These are phyloP conservation scores for Fusarium succisae DNA, from an alignment of 2,329 filamentous ascomycete species.

Conservation along the genomic window DNA sequence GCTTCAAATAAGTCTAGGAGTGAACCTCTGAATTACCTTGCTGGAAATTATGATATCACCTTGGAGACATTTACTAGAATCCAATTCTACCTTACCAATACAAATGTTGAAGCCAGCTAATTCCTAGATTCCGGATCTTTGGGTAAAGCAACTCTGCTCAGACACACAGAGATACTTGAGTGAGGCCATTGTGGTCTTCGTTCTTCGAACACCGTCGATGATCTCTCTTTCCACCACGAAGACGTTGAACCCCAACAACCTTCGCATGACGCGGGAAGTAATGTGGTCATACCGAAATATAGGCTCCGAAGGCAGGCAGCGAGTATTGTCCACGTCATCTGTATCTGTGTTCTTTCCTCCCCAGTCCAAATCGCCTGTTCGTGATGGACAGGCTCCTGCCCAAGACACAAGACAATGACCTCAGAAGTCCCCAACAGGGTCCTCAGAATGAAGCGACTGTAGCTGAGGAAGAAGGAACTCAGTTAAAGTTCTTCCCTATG, in stretches of 20 bases:
- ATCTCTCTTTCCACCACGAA: not conserved
- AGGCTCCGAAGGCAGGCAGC: not conserved
- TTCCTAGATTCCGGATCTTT: not conserved
- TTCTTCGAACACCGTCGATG: not conserved
- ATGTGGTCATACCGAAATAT: no score
- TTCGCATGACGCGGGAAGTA: not conserved
- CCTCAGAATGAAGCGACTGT: not conserved
- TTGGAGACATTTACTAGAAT: not conserved
- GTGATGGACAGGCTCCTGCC: not conserved
- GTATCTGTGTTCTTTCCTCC: not conserved
- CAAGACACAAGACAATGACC: not conserved
- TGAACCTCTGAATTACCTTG: not conserved
- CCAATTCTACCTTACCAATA: not conserved
- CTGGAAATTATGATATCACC: not conserved
- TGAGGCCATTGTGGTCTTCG: not conserved
- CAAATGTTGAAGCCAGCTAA: not conserved
- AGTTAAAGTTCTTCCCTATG: not conserved
- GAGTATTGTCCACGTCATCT: not conserved
- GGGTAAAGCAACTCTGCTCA: not conserved
- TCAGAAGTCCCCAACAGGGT: constrained; percentile 1
- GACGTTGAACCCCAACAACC: not conserved
- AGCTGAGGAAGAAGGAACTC: not conserved
- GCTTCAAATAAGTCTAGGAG: not conserved
- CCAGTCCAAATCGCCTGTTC: not conserved
- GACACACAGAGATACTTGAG: not conserved